Evolutionary conservation across 768 basidiomycete species (phyloP).

Genomic region (Clitopilus passeckerianus): DNA sequence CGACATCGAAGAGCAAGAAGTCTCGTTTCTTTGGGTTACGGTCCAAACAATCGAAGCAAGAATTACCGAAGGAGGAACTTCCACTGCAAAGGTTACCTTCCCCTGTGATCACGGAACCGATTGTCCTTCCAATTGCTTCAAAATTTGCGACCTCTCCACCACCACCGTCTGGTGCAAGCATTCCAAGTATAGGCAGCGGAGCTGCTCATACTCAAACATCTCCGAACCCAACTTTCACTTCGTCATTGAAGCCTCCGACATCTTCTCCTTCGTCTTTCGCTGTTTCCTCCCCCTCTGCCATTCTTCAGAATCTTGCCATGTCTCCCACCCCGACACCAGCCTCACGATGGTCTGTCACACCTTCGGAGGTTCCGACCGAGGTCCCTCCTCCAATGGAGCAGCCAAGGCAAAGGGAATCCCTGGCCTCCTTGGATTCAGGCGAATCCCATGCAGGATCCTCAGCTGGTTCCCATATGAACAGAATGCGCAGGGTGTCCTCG

Average conservation of each 20-base stretch:
- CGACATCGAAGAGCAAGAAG: constrained; percentile 28
- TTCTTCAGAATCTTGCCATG: neutral
- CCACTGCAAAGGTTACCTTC: constrained; percentile 15
- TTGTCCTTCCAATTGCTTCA: constrained; percentile 41
- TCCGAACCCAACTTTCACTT: constrained; percentile 1
- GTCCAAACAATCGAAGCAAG: constrained; percentile 31
- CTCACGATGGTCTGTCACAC: neutral
- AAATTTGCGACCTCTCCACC: constrained; percentile 36
- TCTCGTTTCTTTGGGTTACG: constrained; percentile 39
- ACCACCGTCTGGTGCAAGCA: neutral
- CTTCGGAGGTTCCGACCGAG: neutral
- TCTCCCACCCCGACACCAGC: neutral
- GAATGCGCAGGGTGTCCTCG: neutral
- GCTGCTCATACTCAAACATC: constrained; percentile 6
- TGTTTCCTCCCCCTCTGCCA: neutral
- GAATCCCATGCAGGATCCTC: neutral
- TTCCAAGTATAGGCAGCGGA: constrained; percentile 3
- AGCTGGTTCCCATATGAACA: neutral
- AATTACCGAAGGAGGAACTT: constrained; percentile 21
- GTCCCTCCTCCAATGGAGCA: neutral
- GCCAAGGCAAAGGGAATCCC: neutral
- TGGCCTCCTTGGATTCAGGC: neutral
- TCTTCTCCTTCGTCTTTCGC: neutral
- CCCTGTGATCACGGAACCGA: constrained; percentile 17
- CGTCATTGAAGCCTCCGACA: neutral